Evolutionary conservation across 2,329 filamentous ascomycete genomes (phyloP).

Genomic region (Penicillium sp.): DNA sequence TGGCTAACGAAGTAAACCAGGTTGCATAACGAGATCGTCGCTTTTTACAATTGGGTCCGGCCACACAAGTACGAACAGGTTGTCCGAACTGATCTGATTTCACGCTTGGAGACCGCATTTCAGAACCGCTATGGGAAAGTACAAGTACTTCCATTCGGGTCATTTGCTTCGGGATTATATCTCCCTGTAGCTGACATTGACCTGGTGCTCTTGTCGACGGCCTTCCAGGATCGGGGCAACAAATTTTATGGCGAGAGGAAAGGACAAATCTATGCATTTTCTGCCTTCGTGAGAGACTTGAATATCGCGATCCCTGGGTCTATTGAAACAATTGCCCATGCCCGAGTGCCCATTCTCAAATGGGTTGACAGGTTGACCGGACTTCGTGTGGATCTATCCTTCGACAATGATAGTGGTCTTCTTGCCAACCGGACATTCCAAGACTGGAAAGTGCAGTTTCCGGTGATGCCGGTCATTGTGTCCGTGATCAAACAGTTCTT

Average conservation of each 20-base stretch:
- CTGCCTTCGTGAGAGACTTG: conserved; percentile 56
- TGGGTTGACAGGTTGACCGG: conserved; percentile 76
- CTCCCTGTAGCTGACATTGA: conserved; percentile 88
- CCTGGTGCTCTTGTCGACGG: conserved; percentile 70
- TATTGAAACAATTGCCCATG: conserved; percentile 68
- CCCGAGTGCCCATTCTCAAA: conserved; percentile 90
- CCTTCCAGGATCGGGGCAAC: conserved; percentile 57
- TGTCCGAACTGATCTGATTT: conserved; percentile 70
- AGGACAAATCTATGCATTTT: conserved; percentile 61
- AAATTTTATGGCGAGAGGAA: conserved; percentile 52
- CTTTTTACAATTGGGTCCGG: conserved; percentile 83
- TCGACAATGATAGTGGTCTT: conserved; percentile 85
- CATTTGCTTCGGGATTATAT: conserved; percentile 81
- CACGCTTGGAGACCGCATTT: conserved; percentile 64
- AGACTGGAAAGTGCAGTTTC: conserved; percentile 74
- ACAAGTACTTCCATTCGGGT: conserved; percentile 78
- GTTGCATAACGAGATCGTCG: conserved; percentile 83
- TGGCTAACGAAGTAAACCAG: conserved; percentile 45
- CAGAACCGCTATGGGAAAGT: conserved; percentile 59
- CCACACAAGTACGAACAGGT: conserved; percentile 74
- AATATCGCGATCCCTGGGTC: conserved; percentile 59
- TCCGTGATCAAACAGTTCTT: conserved; percentile 91
- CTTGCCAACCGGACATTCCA: conserved; percentile 77
- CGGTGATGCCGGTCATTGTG: conserved; percentile 82
- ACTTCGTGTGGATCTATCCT: conserved; percentile 87